Evolutionary conservation across 2,329 filamentous ascomycete genomes (phyloP).

Genomic region (Capronia americana): DNA sequence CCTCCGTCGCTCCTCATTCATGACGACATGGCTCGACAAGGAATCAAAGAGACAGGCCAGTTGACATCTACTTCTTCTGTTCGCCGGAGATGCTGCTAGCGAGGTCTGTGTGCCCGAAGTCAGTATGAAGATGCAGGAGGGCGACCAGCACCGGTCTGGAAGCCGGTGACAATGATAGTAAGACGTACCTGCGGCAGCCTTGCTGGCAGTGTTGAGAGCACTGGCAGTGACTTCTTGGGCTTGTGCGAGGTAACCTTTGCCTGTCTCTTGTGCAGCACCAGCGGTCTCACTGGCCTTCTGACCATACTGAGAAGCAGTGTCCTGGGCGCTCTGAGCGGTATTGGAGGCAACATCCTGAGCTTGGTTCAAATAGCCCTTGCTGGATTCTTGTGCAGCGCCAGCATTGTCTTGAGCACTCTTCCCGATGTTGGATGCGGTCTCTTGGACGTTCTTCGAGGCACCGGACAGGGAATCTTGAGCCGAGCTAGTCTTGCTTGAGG

Average conservation of each 20-base stretch:
- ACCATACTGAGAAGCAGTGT: slow-evolving; percentile 19
- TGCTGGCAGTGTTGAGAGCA: slow-evolving; percentile 38
- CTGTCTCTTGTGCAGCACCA: slow-evolving; percentile 18
- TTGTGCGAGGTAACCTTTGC: slow-evolving; percentile 31
- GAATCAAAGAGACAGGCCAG: neutral
- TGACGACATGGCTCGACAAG: neutral
- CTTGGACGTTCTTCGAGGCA: slow-evolving; percentile 24
- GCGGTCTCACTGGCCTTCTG: slow-evolving; percentile 20
- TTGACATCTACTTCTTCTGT: slow-evolving; percentile 31
- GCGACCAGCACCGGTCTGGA: neutral
- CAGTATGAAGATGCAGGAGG: slow-evolving; percentile 6
- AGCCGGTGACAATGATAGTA: neutral
- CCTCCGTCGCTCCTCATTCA: neutral
- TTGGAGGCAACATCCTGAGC: slow-evolving; percentile 23
- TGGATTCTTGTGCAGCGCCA: slow-evolving; percentile 25
- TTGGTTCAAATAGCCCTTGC: slow-evolving; percentile 19
- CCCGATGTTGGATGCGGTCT: slow-evolving; percentile 23
- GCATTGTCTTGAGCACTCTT: slow-evolving; percentile 22
- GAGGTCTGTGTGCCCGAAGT: slow-evolving; percentile 29
- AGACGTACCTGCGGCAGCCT: slow-evolving; percentile 31
- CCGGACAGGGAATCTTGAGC: slow-evolving; percentile 25
- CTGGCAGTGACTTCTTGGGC: slow-evolving; percentile 35
- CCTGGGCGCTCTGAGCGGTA: slow-evolving; percentile 23
- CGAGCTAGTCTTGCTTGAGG: slow-evolving; percentile 23
- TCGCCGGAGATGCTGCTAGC: slow-evolving; percentile 37